Conservation (phyloP, 805 yeast species). For the Spathaspora boniae region DNA sequence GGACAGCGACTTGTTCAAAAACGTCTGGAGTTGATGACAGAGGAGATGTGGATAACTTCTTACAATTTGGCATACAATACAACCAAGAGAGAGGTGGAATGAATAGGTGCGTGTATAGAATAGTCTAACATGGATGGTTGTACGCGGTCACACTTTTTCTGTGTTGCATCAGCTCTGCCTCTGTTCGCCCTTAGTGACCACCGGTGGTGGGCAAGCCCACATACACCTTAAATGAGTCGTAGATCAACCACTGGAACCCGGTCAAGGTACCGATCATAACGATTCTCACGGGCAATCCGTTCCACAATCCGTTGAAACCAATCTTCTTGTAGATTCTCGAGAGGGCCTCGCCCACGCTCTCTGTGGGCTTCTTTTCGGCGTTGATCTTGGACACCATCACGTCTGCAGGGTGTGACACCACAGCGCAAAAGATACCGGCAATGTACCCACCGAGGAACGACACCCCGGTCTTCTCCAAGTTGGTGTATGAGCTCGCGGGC, state of each 20-base stretch:
- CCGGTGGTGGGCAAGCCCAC: constrained; percentile 96
- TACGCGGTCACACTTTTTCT: no score
- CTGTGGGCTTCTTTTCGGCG: constrained; percentile 62
- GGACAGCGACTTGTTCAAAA: constrained; percentile 66
- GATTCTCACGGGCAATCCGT: constrained; percentile 90
- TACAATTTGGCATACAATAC: neutral
- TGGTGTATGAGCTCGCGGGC: constrained; percentile 66
- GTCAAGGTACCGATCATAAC: constrained; percentile 97
- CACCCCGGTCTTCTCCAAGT: constrained; percentile 85
- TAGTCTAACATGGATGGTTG: neutral
- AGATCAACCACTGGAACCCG: constrained; percentile 94
- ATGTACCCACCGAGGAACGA: constrained; percentile 94
- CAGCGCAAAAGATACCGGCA: constrained; percentile 96
- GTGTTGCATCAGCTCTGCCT: neutral
- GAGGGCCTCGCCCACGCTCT: constrained; percentile 64
- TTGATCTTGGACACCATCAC: constrained; percentile 95
- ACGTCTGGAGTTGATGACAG: constrained; percentile 53
- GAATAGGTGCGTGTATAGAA: neutral
- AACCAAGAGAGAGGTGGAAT: constrained; percentile 56
- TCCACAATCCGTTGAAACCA: constrained; percentile 92
- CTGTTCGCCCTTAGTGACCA: constrained; percentile 19
- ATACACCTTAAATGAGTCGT: constrained; percentile 93
- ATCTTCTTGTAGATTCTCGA: constrained; percentile 73
- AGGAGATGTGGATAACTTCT: constrained; percentile 1
- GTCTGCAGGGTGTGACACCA: constrained; percentile 98